Base-by-base conservation (phyloP, 345 rosid genomes). In the Citrus trifoliata region DNA sequence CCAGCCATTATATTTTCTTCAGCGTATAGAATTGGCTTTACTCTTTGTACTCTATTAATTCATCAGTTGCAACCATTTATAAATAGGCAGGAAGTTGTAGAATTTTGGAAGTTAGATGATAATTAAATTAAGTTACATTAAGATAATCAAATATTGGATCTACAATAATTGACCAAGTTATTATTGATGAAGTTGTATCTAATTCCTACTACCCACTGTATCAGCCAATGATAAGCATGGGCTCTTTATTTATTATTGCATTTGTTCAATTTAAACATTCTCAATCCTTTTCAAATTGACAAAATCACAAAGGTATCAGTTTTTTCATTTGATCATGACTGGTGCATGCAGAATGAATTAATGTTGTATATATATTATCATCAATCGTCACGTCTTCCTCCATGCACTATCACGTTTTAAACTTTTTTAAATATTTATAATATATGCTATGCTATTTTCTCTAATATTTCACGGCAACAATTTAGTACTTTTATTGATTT, bases 1-100 rank as follows among this genome's bases (percentile, higher is more conserved):
- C 74, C 78, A 32, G 83, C 78, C 83, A 77, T 77, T 73, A 56
- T 62, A 18, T 48, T 22, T 53, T 19, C 58, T 53, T 53, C 58
- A 53, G 58, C 58, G 21, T 18, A 53, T 18, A 53, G 22, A 53
- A 16, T 53, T 53, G 58, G 58, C 21, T 19, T 51, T 5, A 53
- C 2, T 53, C 58, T 53, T 5, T 53, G 7, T 53, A 7, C 22
- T 18, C 18, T 46, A 46, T 46, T 51, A 19, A 18, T 53, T 53
- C 58, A 46, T 12, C 51, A 46, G 51, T 3, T 53, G 22, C 58
- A 53, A 1, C 58, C 58, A 13, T 46, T 18, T 53, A 53, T 18
- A 16, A 1, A 18, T 53, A 18, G 22, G 22, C 58, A 18, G 22
- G 51, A 46, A 1, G 51, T 13, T 46, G 51, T 3, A 46, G 51